phyloP scores from a whole-genome alignment of 768 basidiomycete genomes.

The Auricularia sp. region DNA sequence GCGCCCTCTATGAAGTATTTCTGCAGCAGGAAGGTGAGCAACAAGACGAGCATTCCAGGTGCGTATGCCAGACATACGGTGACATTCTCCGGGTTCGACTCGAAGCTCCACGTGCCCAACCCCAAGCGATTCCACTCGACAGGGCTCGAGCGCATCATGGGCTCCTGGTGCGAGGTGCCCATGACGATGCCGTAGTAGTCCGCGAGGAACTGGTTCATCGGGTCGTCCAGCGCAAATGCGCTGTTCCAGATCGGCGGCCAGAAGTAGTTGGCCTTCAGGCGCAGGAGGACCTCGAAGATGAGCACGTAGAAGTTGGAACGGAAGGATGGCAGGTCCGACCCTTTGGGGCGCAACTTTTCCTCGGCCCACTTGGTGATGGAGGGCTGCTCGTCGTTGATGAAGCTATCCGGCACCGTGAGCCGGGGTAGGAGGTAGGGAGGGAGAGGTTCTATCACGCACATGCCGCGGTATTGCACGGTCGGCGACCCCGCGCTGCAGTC shows the following conservation, averaged over 20 bases:
- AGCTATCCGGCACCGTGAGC: conserved; percentile 14
- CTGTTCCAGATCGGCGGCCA: conserved; percentile 41
- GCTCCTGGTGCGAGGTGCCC: conserved; percentile 62
- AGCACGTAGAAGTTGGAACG: conserved; percentile 41
- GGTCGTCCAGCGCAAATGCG: conserved; percentile 49
- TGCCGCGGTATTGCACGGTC: conserved; percentile 59
- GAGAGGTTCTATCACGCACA: conserved; percentile 17
- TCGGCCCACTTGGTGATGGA: conserved; percentile 61
- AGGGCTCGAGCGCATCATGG: conserved; percentile 63
- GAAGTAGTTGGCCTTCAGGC: conserved; percentile 58
- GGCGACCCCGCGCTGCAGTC: conserved; percentile 45
- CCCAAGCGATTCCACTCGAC: conserved; percentile 53
- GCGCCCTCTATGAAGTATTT: conserved; percentile 41
- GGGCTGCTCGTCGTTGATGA: conserved; percentile 71
- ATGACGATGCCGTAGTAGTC: conserved; percentile 59
- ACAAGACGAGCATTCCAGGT: background rate
- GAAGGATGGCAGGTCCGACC: conserved; percentile 50
- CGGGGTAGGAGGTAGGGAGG: background rate
- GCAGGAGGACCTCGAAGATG: conserved; percentile 45
- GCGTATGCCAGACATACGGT: conserved; percentile 16
- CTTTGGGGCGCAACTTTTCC: conserved; percentile 47
- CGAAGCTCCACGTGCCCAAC: conserved; percentile 53
- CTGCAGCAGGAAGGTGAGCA: background rate
- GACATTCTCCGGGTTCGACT: conserved; percentile 41
- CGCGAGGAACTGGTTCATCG: conserved; percentile 50